Percentiles rank a stretch among this genome's conserved stretches.
Conservation (phyloP, 2,329 filamentous ascomycete genomes). For the Colletotrichum sp. region DNA sequence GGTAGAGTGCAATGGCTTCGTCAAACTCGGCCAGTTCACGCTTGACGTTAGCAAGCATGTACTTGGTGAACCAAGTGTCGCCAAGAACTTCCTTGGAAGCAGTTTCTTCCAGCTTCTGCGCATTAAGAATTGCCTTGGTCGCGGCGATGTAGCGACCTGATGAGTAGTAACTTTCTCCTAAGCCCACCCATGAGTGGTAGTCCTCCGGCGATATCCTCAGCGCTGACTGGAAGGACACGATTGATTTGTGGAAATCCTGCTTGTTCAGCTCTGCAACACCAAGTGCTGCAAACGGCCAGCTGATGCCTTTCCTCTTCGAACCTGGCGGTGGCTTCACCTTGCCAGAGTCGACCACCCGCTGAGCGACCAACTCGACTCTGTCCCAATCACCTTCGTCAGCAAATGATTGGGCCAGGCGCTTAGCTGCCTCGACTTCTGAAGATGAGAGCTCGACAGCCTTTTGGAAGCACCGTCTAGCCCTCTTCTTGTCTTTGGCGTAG, state of each 20-base stretch:
- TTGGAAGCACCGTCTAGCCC: conserved; percentile 91
- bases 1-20: conserved; percentile 79
- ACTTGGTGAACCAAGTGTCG: conserved; percentile 93
- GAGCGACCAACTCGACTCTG: conserved; percentile 89
- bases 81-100: conserved; percentile 45
- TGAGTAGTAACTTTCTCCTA: conserved; percentile 97
- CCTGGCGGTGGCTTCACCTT: conserved; percentile 89
- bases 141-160: conserved; percentile 95
- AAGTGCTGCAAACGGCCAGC: conserved; percentile 94
- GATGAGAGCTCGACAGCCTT: conserved; percentile 94
- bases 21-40: conserved; percentile 91
- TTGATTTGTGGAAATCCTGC: conserved; percentile 86
- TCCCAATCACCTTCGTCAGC: conserved; percentile 95
- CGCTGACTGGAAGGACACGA: conserved; percentile 90
- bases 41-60: conserved; percentile 95
- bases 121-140: conserved; percentile 86
- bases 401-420: conserved; percentile 84
- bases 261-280: conserved; percentile 95
- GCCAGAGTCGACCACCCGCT: conserved; percentile 92
- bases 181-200: conserved; percentile 94
- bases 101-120: conserved; percentile 73
- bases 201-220: conserved; percentile 83
- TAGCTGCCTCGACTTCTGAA: conserved; percentile 84
- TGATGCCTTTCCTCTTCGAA: conserved; percentile 89
- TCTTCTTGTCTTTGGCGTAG: conserved; percentile 84